Evolutionary conservation across 371 early-diverging fungal genomes (phyloP).

Genomic region (Nematocida ausubeli): DNA sequence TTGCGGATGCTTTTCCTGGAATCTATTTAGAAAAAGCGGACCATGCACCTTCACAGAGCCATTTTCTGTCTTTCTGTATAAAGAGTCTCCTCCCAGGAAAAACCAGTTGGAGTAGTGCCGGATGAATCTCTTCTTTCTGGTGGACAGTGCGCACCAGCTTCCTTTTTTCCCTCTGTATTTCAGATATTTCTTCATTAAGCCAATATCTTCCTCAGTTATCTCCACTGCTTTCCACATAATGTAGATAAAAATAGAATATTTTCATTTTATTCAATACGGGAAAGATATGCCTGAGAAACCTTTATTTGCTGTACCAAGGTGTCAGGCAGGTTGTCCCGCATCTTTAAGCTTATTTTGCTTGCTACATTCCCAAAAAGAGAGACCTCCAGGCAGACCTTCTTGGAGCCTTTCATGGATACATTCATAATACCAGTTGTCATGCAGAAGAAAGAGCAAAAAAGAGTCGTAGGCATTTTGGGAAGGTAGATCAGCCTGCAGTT

Average conservation of each 20-base stretch:
- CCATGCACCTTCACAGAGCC: neutral
- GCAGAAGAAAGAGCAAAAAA: conserved; percentile 56
- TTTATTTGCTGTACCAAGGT: conserved; percentile 15
- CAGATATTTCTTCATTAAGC: neutral
- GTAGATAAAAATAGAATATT: neutral
- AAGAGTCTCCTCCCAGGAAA: neutral
- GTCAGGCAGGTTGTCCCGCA: conserved; percentile 17
- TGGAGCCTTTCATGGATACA: neutral
- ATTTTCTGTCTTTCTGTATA: neutral
- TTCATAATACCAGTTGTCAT: conserved; percentile 1
- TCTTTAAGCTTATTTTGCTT: conserved; percentile 8
- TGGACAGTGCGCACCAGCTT: neutral
- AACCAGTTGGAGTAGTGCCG: neutral
- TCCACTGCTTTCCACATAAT: neutral
- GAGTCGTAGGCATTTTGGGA: conserved; percentile 5
- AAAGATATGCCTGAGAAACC: neutral
- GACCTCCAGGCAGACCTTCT: neutral
- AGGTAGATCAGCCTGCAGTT: conserved; percentile 58
- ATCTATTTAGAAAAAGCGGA: neutral
- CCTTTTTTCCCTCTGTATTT: neutral
- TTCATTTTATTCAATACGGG: neutral
- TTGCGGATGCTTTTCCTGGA: neutral
- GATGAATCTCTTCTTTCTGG: neutral
- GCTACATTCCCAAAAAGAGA: neutral
- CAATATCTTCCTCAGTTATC: neutral